phyloP scores from a whole-genome alignment of 805 yeast genomes.

The Candida insectorum region DNA sequence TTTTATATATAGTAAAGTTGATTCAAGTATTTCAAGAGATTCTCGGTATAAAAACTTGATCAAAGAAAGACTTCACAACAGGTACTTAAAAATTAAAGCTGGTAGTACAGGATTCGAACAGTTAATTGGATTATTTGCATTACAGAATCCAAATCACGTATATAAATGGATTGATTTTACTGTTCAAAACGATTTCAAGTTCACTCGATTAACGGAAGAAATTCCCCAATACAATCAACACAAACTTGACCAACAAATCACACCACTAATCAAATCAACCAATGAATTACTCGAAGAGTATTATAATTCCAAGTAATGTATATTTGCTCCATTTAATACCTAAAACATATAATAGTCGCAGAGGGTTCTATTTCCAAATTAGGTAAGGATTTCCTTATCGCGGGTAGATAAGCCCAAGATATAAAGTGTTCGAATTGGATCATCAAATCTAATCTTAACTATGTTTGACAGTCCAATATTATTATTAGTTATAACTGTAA shows the following conservation, averaged over 20 bases:
- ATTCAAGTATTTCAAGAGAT: neutral
- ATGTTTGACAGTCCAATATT: conserved; percentile 1
- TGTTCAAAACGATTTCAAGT: neutral
- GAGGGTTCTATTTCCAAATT: conserved; percentile 6
- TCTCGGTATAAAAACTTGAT: neutral
- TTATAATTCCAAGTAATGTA: too few species aligned
- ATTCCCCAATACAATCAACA: neutral
- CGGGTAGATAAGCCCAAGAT: too few species aligned
- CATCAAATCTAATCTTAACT: neutral
- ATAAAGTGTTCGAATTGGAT: too few species aligned
- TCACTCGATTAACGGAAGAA: too few species aligned
- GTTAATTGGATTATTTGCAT: conserved; percentile 3
- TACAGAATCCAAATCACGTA: neutral
- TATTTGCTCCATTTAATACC: too few species aligned
- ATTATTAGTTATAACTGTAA: conserved; percentile 6
- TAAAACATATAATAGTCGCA: too few species aligned
- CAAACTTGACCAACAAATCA: neutral
- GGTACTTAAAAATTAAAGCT: conserved; percentile 3
- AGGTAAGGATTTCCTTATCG: conserved; percentile 9
- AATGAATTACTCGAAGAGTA: too few species aligned
- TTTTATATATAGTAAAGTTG: neutral
- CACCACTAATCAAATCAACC: neutral
- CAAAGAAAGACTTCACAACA: conserved; percentile 1
- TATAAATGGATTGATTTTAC: neutral
- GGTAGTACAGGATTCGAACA: conserved; percentile 9